phyloP scores from a whole-genome alignment of 2,329 filamentous ascomycete genomes.

The Colletotrichum sp. region DNA sequence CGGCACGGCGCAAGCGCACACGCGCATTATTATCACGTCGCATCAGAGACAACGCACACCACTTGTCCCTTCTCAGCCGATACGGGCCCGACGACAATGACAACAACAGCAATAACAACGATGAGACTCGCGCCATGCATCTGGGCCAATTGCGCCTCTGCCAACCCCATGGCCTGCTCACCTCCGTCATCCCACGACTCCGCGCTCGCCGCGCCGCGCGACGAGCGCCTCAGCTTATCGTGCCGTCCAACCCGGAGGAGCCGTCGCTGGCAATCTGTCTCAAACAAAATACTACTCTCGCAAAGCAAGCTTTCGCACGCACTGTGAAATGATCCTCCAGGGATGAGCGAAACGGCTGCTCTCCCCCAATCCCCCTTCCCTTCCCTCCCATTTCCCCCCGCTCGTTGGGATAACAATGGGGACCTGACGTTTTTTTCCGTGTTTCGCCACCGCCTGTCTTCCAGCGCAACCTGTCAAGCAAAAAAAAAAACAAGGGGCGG shows the following conservation, averaged over 20 bases:
- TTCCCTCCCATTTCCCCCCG: not conserved
- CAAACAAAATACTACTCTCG: not conserved
- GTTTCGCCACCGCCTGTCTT: not conserved
- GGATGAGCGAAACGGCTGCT: not conserved
- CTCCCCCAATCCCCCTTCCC: not conserved
- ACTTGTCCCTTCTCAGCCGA: not conserved
- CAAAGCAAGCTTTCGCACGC: not conserved
- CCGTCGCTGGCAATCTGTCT: not conserved
- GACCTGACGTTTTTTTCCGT: not conserved
- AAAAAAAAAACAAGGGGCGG: not conserved
- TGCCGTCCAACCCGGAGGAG: not conserved
- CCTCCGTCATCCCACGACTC: not conserved
- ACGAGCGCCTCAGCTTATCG: not conserved
- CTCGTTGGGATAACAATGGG: not conserved
- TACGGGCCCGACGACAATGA: too few relatives aligned
- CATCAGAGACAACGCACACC: not conserved
- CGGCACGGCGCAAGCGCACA: not conserved
- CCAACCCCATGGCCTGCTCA: not conserved
- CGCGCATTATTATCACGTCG: not conserved
- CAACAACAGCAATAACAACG: not conserved
- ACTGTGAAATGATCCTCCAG: not conserved
- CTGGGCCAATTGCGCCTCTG: not conserved
- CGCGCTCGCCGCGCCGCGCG: not conserved
- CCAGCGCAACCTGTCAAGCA: not conserved
- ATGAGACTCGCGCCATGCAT: not conserved